These are phyloP conservation scores for Hordeum vulgare DNA, from an alignment of 176 grass and related monocot species.

Conservation along the genomic window MorexV3_pseudomolecules_assembly NC_058520.1:206474590-206475089, in stretches of 20 bases:
- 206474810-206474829: conserved; percentile 82
- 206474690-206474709: conserved; percentile 17
- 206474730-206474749: neutral
- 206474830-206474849: conserved; percentile 3
- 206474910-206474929: conserved; percentile 63
- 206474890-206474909: neutral
- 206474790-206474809: conserved; percentile 61
- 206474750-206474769: neutral
- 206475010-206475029: neutral
- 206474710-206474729: conserved; percentile 15
- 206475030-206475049: neutral
- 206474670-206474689: conserved; percentile 82
- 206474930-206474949: conserved; percentile 94
- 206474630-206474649: conserved; percentile 65
- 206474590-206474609: conserved; percentile 1
- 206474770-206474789: conserved; percentile 84
- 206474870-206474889: neutral
- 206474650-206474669: conserved; percentile 38
- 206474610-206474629: conserved; percentile 27
- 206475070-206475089: conserved; percentile 50
- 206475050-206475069: neutral
- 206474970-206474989: conserved; percentile 93
- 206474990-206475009: conserved; percentile 9
- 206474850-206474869: neutral
- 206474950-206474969: conserved; percentile 73